These are phyloP conservation scores for Russula sp. DNA, from an alignment of 768 basidiomycete species.

Conservation along the genomic window DNA sequence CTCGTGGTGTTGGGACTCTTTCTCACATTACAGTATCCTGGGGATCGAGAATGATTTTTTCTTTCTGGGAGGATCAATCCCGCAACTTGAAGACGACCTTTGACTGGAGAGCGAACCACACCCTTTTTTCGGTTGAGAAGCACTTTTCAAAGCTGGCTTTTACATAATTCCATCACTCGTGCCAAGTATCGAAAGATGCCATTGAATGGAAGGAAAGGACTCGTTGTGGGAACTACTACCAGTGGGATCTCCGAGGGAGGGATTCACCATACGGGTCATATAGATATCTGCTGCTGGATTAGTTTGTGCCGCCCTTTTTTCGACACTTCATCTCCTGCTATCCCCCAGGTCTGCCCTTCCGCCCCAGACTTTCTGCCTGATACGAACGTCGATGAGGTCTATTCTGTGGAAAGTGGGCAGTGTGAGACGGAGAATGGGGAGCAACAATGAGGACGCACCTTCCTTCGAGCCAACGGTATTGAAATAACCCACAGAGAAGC, in stretches of 20 bases:
- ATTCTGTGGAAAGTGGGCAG: constrained; percentile 58
- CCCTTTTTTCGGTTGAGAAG: too few relatives aligned
- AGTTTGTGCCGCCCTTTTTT: background rate
- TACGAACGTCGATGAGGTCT: constrained; percentile 89
- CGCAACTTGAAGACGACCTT: too few relatives aligned
- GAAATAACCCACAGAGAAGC: constrained; percentile 96
- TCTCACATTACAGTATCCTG: too few relatives aligned
- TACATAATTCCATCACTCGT: too few relatives aligned
- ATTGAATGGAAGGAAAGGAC: background rate
- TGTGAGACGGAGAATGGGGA: background rate
- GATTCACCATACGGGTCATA: background rate
- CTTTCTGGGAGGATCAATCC: background rate
- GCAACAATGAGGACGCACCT: constrained; percentile 45
- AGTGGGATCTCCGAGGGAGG: background rate
- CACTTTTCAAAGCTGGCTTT: too few relatives aligned
- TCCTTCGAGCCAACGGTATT: constrained; percentile 96
- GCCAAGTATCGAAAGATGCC: too few relatives aligned
- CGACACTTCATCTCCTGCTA: background rate
- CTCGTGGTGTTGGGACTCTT: background rate
- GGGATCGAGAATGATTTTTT: background rate
- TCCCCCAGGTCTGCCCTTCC: background rate
- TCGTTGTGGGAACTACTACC: background rate
- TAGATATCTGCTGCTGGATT: background rate
- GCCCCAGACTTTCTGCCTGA: constrained; percentile 43
- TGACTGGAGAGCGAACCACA: too few relatives aligned